phyloP scores from a whole-genome alignment of 169 alveolate species.

The Cryptosporidium meleagridis region DNA sequence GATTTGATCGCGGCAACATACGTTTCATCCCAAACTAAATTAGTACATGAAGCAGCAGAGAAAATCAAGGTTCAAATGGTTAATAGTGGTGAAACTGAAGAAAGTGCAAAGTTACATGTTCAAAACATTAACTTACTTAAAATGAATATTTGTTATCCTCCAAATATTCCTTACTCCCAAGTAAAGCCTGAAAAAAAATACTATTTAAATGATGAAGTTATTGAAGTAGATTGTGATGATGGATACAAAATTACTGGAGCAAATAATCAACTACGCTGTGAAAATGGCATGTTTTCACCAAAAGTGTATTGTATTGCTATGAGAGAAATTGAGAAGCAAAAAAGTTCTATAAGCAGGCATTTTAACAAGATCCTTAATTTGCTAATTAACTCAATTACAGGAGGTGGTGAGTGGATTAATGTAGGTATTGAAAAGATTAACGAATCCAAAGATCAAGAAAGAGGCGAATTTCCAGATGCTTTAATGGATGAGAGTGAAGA shows the following conservation, averaged over 20 bases:
- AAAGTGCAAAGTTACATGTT: constrained; percentile 22
- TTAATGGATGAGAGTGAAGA: background rate
- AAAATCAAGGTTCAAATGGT: constrained; percentile 43
- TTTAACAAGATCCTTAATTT: constrained; percentile 43
- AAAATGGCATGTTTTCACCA: constrained; percentile 62
- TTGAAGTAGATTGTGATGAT: constrained; percentile 36
- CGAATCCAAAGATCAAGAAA: background rate
- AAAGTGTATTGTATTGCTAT: constrained; percentile 59
- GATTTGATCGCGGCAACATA: constrained; percentile 63
- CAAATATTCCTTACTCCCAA: constrained; percentile 51
- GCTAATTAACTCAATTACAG: constrained; percentile 41
- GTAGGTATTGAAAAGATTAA: constrained; percentile 27
- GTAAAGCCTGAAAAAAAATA: constrained; percentile 42
- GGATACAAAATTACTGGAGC: constrained; percentile 68
- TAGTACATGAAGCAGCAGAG: constrained; percentile 67
- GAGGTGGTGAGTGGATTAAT: constrained; percentile 52
- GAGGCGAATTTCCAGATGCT: background rate
- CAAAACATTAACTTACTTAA: constrained; percentile 42
- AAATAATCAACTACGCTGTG: constrained; percentile 27
- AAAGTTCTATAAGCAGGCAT: constrained; percentile 34
- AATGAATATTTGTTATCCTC: constrained; percentile 65
- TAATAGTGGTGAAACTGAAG: constrained; percentile 48
- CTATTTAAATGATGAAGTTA: constrained; percentile 40
- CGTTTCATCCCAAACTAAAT: constrained; percentile 39
- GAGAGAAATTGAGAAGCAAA: constrained; percentile 51